Percentiles rank a stretch among this genome's conserved stretches.
These are phyloP conservation scores for Annulohypoxylon nitens DNA, from an alignment of 495 filamentous ascomycete species.

Conservation along the genomic window DNA sequence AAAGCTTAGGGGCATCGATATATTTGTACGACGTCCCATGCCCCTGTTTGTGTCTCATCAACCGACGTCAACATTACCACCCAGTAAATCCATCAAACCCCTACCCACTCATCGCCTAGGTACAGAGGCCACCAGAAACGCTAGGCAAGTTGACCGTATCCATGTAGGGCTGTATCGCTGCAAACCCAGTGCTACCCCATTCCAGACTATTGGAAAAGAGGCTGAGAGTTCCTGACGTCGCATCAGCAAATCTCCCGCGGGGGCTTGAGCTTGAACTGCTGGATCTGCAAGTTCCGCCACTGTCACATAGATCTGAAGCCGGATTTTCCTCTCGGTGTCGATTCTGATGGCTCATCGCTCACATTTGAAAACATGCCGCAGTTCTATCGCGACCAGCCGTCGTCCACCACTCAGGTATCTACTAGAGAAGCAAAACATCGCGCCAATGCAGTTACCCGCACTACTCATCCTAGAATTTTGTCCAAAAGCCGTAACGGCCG, in stretches of 20 bases:
- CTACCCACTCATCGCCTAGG: slow-evolving; percentile 21
- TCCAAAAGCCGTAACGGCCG: slow-evolving; percentile 36
- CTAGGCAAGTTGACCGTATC: slow-evolving; percentile 4
- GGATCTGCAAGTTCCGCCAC: slow-evolving; percentile 21
- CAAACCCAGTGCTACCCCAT: slow-evolving; percentile 41
- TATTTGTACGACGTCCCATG: slow-evolving; percentile 41
- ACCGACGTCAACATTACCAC: slow-evolving; percentile 32
- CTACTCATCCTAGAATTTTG: slow-evolving; percentile 29
- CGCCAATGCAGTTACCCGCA: slow-evolving; percentile 50
- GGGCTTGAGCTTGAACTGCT: slow-evolving; percentile 24
- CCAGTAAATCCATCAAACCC: slow-evolving; percentile 32
- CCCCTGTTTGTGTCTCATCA: slow-evolving; percentile 38
- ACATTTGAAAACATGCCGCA: slow-evolving; percentile 12
- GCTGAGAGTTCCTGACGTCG: slow-evolving; percentile 41
- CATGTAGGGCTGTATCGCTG: slow-evolving; percentile 44
- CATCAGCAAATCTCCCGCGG: slow-evolving; percentile 32
- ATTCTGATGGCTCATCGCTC: slow-evolving; percentile 33
- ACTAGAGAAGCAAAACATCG: neutral
- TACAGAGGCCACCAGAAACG: slow-evolving; percentile 33
- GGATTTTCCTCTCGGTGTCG: slow-evolving; percentile 27
- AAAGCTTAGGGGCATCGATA: slow-evolving; percentile 27
- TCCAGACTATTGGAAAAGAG: slow-evolving; percentile 48
- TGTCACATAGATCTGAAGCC: slow-evolving; percentile 23
- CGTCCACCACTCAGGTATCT: slow-evolving; percentile 2
- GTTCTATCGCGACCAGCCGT: neutral